Conservation (phyloP, 2,329 filamentous ascomycete species). For the Pyrenochaeta sp. region DNA sequence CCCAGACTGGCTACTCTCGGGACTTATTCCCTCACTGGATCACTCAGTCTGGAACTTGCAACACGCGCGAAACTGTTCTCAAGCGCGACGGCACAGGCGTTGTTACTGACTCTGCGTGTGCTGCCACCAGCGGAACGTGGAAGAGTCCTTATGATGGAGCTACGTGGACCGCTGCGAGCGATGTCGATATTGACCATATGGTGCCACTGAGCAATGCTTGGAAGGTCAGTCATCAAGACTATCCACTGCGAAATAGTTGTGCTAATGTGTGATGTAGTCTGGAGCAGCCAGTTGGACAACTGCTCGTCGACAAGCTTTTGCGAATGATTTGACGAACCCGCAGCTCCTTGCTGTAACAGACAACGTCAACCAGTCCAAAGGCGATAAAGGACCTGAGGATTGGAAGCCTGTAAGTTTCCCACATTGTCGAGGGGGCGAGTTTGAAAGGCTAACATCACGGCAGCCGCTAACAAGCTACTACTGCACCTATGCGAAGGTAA, state of each 20-base stretch:
- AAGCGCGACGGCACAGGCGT: constrained; percentile 76
- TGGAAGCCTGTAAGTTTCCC: constrained; percentile 69
- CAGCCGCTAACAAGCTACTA: constrained; percentile 64
- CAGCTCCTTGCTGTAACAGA: constrained; percentile 84
- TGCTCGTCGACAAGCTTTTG: constrained; percentile 70
- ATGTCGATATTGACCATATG: constrained; percentile 85
- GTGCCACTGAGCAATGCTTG: constrained; percentile 83
- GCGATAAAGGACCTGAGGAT: constrained; percentile 75
- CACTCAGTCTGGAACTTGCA: constrained; percentile 67
- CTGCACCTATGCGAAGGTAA: constrained; percentile 75
- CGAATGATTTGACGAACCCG: constrained; percentile 78
- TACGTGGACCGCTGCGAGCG: constrained; percentile 71
- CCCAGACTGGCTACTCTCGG: constrained; percentile 68
- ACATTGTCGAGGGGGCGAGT: background rate
- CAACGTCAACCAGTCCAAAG: constrained; percentile 75
- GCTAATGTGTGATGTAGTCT: constrained; percentile 53
- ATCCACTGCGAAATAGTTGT: background rate
- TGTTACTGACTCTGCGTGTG: constrained; percentile 66
- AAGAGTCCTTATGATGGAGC: constrained; percentile 76
- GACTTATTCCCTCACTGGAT: constrained; percentile 77
- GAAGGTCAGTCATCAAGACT: constrained; percentile 61
- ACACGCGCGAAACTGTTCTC: constrained; percentile 76
- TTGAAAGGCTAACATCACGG: background rate
- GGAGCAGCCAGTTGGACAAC: constrained; percentile 78
- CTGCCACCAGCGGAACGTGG: constrained; percentile 73